A percentile compares a stretch with the other conserved stretches of the same genome.
These are phyloP conservation scores for Tolypocladium guangdongense DNA, from an alignment of 2,329 filamentous ascomycete species.

Conservation along the genomic window DNA sequence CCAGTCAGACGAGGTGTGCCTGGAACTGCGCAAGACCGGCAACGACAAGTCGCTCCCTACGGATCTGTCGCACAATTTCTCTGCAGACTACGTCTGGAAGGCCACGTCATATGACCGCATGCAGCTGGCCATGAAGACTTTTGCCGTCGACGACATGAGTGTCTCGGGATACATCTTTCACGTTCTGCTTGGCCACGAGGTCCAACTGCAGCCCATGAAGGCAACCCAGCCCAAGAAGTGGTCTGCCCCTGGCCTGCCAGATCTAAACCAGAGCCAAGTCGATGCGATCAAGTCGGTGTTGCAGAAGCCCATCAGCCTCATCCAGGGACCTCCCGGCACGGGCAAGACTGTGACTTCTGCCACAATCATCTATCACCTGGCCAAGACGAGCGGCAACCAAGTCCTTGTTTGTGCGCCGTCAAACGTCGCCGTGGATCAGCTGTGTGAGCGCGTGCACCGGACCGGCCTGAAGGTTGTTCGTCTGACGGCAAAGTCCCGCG, in stretches of 20 bases:
- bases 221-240: conserved; percentile 94
- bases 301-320: conserved; percentile 86
- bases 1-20: conserved; percentile 92
- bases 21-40: conserved; percentile 86
- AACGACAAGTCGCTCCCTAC: conserved; percentile 95
- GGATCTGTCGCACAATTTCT: conserved; percentile 95
- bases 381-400: conserved; percentile 88
- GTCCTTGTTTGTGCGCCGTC: conserved; percentile 95
- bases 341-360: conserved; percentile 98
- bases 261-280: conserved; percentile 91
- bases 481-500: conserved; percentile 95
- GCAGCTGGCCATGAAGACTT: conserved; percentile 99
- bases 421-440: conserved; percentile 95
- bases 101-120: conserved; percentile 98
- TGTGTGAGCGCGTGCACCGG: conserved; percentile 91
- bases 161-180: conserved; percentile 99
- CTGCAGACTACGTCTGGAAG: conserved; percentile 98
- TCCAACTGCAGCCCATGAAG: conserved; percentile 90
- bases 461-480: conserved; percentile 95
- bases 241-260: conserved; percentile 84
- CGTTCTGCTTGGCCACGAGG: conserved; percentile 88
- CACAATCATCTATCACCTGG: conserved; percentile 95
- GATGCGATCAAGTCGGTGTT: conserved; percentile 92
- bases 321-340: conserved; percentile 92
- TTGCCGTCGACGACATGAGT: conserved; percentile 94